Evolutionary conservation across 1,139 yeast genomes (phyloP).

Genomic region (Candida sanyaensis): DNA sequence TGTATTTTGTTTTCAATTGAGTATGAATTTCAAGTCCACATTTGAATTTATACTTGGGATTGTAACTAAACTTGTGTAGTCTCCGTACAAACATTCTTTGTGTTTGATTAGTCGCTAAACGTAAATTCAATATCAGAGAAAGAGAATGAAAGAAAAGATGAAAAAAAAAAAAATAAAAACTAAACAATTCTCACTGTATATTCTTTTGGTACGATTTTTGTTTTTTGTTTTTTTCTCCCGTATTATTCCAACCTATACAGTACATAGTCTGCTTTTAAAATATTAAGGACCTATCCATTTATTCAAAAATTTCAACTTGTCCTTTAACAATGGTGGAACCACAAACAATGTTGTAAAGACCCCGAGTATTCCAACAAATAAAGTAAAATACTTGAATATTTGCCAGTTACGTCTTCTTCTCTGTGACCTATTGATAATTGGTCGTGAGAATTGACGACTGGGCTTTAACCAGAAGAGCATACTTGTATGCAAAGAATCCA

Average conservation of each 20-base stretch:
- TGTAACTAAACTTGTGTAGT: slow-evolving; percentile 9
- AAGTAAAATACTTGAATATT: slow-evolving; percentile 19
- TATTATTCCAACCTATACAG: no score
- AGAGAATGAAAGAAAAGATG: background rate
- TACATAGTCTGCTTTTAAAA: no score
- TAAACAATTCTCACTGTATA: no score
- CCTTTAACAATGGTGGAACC: slow-evolving; percentile 12
- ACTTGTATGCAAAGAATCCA: slow-evolving; percentile 40
- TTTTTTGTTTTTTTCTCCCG: background rate
- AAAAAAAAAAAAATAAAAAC: no score
- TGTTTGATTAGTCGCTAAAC: no score
- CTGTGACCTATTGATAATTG: slow-evolving; percentile 26
- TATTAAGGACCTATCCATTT: background rate
- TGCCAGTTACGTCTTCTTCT: slow-evolving; percentile 18
- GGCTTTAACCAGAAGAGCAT: slow-evolving; percentile 43
- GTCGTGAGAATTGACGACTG: slow-evolving; percentile 25
- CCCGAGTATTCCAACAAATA: slow-evolving; percentile 22
- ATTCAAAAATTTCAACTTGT: slow-evolving; percentile 6
- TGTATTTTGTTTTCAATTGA: slow-evolving; percentile 71
- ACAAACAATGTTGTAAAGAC: slow-evolving; percentile 20
- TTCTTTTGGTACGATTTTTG: background rate
- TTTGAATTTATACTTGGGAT: slow-evolving; percentile 47
- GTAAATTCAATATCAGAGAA: no score
- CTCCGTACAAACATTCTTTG: slow-evolving; percentile 3
- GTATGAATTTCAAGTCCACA: slow-evolving; percentile 96